Conservation (phyloP, 257 asterid species). For the Craterostigma plantagineum region DNA sequence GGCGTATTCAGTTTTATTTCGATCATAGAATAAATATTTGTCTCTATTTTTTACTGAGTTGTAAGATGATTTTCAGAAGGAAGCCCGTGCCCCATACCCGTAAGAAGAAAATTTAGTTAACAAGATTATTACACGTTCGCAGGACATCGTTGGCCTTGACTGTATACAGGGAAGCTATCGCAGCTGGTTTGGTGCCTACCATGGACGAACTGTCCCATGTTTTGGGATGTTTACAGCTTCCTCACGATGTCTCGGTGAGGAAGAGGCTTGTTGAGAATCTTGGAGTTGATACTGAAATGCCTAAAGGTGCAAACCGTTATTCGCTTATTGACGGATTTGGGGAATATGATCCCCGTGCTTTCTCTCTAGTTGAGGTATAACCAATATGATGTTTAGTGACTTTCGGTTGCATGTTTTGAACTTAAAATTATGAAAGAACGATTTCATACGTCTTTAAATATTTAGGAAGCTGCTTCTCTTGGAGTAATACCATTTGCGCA, state of each 20-base stretch:
- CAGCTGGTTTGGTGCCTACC: slow-evolving; percentile 58
- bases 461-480: slow-evolving; percentile 84
- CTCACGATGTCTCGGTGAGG: slow-evolving; percentile 51
- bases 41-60: no score
- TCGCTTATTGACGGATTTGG: slow-evolving; percentile 89
- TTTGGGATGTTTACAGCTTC: slow-evolving; percentile 81
- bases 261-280: slow-evolving; percentile 62
- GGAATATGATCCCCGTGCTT: slow-evolving; percentile 91
- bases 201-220: slow-evolving; percentile 64
- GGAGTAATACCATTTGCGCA: slow-evolving; percentile 58
- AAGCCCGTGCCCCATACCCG: no score
- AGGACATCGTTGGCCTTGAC: slow-evolving; percentile 89
- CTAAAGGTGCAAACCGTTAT: slow-evolving; percentile 36
- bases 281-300: slow-evolving; percentile 25
- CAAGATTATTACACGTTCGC: slow-evolving; percentile 18
- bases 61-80: background rate
- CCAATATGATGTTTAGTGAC: slow-evolving; percentile 2
- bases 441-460: slow-evolving; percentile 8
- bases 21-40: no score
- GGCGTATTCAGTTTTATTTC: no score
- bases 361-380: slow-evolving; percentile 87
- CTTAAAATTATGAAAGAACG: background rate
- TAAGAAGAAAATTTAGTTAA: background rate
- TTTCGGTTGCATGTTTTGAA: background rate
- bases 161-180: slow-evolving; percentile 70